A percentile compares a stretch with the other conserved stretches of the same genome.
Evolutionary conservation across 345 rosid genomes (phyloP).

Genomic region (Stellera chamaejasme): DNA sequence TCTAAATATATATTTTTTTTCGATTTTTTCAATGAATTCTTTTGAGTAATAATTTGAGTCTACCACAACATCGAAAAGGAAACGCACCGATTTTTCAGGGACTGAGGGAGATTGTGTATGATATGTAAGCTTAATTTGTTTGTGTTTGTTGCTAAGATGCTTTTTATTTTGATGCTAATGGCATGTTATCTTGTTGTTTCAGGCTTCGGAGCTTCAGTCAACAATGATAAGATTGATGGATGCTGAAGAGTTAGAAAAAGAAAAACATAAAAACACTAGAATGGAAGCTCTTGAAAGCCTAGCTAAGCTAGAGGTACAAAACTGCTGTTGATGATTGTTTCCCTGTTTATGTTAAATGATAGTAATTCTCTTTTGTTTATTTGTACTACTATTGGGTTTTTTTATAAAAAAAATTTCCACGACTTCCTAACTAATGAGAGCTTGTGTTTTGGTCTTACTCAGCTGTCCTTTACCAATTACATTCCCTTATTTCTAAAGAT

Average conservation of each 20-base stretch:
- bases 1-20: too few relatives aligned
- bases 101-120: too few relatives aligned
- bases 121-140: too few relatives aligned
- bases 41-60: too few relatives aligned
- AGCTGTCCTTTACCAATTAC: not conserved
- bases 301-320: conserved; percentile 80
- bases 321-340: conserved; percentile 5
- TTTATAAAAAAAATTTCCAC: too few relatives aligned
- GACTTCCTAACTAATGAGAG: not conserved
- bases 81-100: too few relatives aligned
- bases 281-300: conserved; percentile 78
- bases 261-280: conserved; percentile 91
- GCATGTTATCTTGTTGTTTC: conserved; percentile 15
- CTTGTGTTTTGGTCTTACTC: conserved; percentile 4
- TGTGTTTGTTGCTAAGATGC: conserved; percentile 3
- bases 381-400: too few relatives aligned
- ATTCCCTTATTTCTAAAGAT: conserved; percentile 17
- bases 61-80: too few relatives aligned
- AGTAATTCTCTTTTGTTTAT: not conserved
- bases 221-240: conserved; percentile 90
- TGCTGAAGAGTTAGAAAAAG: conserved; percentile 87
- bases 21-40: too few relatives aligned
- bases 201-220: conserved; percentile 94
- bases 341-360: conserved; percentile 8
- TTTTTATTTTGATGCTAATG: not conserved